These are phyloP conservation scores for Sophora flavescens DNA, from an alignment of 306 rosid genomes.

Conservation along the genomic window DNA sequence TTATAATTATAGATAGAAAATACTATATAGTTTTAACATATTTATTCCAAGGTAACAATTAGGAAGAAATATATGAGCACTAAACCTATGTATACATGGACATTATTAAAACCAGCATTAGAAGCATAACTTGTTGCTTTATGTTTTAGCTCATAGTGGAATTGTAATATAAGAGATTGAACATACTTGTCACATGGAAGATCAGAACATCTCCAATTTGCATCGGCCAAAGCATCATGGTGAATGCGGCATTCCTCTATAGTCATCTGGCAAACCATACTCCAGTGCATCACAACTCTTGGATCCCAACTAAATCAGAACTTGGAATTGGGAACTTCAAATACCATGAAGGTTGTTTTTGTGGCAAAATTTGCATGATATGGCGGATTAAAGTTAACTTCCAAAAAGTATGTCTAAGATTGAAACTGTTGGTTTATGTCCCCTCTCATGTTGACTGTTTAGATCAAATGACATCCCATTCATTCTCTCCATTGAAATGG, in stretches of 20 bases:
- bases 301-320: too few species aligned
- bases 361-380: too few species aligned
- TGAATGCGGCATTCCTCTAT: conserved; percentile 71
- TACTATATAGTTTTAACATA: neutral
- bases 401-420: too few species aligned
- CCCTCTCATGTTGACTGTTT: too few species aligned
- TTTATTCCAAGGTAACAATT: neutral
- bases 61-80: neutral
- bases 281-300: too few species aligned
- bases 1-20: neutral
- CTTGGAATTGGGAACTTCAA: too few species aligned
- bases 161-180: neutral
- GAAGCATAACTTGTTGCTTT: neutral
- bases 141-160: neutral
- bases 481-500: neutral
- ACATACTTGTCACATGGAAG: conserved; percentile 70
- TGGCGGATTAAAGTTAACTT: too few species aligned
- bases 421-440: too few species aligned
- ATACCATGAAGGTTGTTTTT: too few species aligned
- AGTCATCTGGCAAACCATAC: conserved; percentile 37
- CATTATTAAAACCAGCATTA: neutral
- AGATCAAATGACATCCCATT: too few species aligned
- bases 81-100: neutral
- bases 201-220: conserved; percentile 70
- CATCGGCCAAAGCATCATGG: conserved; percentile 73